Evolutionary conservation across 73 alveolate genomes (phyloP).

Genomic region (Symbiodinium natans): DNA sequence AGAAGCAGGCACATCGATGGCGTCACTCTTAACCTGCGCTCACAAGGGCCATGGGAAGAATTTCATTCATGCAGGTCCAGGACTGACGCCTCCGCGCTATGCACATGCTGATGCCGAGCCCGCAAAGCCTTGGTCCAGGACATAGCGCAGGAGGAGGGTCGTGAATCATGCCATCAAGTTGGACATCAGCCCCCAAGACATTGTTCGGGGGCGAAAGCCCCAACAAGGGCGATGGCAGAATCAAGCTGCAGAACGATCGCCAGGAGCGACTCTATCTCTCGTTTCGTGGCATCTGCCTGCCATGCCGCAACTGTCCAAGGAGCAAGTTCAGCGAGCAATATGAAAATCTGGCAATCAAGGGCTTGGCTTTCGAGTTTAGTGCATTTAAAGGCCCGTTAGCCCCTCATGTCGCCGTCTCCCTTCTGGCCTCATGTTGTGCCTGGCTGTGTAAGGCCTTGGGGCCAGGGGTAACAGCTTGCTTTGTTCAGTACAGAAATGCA

Average conservation of each 20-base stretch:
- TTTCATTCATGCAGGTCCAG: neutral
- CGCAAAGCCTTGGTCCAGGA: constrained; percentile 38
- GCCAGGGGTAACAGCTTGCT: no score
- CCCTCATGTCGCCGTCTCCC: no score
- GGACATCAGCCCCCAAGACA: no score
- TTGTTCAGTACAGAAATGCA: no score
- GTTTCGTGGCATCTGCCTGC: constrained; percentile 50
- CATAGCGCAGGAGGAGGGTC: no score
- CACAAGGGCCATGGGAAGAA: neutral
- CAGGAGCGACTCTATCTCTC: constrained; percentile 61
- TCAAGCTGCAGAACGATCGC: constrained; percentile 54
- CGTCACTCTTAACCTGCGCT: constrained; percentile 37
- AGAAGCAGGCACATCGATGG: constrained; percentile 28
- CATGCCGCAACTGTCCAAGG: no score
- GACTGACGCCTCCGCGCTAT: constrained; percentile 71
- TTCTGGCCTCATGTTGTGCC: neutral
- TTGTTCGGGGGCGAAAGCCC: no score
- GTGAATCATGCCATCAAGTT: no score
- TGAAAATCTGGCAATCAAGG: no score
- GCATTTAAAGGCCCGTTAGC: no score
- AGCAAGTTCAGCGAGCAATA: no score
- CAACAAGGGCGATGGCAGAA: neutral
- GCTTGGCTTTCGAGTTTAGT: no score
- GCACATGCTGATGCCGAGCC: constrained; percentile 78
- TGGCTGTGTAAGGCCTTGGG: neutral